Conservation (phyloP, 2,329 filamentous ascomycete species). For the Botrytis cinerea region DNA sequence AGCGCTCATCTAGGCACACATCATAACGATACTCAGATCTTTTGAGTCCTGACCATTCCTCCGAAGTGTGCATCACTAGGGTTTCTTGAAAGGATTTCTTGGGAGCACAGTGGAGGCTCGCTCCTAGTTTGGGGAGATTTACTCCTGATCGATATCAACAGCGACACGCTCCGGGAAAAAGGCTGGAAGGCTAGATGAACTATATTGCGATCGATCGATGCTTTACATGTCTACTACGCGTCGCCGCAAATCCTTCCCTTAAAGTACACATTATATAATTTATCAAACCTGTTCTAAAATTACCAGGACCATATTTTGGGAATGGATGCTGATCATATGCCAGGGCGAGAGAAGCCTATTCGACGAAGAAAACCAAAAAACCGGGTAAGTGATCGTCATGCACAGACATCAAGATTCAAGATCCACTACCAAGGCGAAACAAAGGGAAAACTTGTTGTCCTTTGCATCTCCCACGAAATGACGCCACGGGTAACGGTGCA, state of each 20-base stretch:
- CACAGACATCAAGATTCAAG: background rate
- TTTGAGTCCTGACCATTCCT: background rate
- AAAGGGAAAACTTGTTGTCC: slow-evolving; percentile 14
- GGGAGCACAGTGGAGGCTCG: background rate
- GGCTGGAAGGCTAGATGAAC: background rate
- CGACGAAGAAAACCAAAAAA: background rate
- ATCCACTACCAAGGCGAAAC: slow-evolving; percentile 10
- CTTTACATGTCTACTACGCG: background rate
- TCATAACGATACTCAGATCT: background rate
- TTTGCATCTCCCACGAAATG: background rate
- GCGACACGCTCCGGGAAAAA: background rate
- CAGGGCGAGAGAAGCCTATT: background rate
- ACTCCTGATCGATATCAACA: background rate
- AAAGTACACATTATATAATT: background rate
- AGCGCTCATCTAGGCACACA: background rate
- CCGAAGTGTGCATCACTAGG: background rate
- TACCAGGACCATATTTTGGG: background rate
- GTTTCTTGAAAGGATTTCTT: background rate
- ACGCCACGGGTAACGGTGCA: background rate
- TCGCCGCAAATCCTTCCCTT: slow-evolving; percentile 13
- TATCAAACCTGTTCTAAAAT: slow-evolving; percentile 3
- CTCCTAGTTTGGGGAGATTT: background rate
- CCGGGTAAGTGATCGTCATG: slow-evolving; percentile 8
- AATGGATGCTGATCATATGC: background rate
- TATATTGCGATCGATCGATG: slow-evolving; percentile 13